Evolutionary conservation across 2,329 filamentous ascomycete genomes (phyloP), one percentile per base, ranked within the genome.

Genomic region (Paracamarosporium sp.): DNA sequence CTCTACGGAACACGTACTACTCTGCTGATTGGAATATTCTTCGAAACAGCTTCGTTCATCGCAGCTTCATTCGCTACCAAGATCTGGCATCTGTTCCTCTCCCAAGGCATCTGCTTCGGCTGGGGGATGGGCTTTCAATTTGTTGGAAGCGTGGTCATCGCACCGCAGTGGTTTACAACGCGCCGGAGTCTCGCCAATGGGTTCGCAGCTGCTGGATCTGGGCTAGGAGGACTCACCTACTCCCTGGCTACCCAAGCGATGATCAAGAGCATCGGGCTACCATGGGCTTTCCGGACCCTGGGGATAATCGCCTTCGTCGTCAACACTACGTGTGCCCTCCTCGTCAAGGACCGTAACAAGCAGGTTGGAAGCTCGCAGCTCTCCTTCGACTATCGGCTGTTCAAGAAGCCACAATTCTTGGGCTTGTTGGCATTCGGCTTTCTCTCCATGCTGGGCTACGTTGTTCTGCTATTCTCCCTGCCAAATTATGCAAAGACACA

Each of bases 61-160:
- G 86, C 85, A 1, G 90, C 91, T 7, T 90, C 87, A 13, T 93
- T 92, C 65, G 85, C 89, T 0, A 79, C 72, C 15, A 69, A 85
- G 55, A 88, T 91, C 56, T 93, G 90, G 88, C 90, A 94, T 33
- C 81, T 95, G 0, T 88, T 93, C 56, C 82, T 94, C 0, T 85
- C 83, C 5, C 91, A 94, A 70, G 91, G 91, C 4, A 69, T 93
- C 2, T 85, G 87, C 53, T 93, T 94, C 61, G 91, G 91, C n/a
- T 74, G 89, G 22, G 91, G 90, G 3, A 89, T 94, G 83, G 91
- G 91, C 0, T 88, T 93, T 56, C 79, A 89, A 9, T 94, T 93
- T 70, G 89, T 90, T 0, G 85, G 86, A 0, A 86, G 82, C 4
- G 88, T 90, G 3, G 85, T 85, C 31, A 84, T 92, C 11, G 81